Conservation (phyloP, 495 filamentous ascomycete species). For the Neurospora tetrasperma region DNA sequence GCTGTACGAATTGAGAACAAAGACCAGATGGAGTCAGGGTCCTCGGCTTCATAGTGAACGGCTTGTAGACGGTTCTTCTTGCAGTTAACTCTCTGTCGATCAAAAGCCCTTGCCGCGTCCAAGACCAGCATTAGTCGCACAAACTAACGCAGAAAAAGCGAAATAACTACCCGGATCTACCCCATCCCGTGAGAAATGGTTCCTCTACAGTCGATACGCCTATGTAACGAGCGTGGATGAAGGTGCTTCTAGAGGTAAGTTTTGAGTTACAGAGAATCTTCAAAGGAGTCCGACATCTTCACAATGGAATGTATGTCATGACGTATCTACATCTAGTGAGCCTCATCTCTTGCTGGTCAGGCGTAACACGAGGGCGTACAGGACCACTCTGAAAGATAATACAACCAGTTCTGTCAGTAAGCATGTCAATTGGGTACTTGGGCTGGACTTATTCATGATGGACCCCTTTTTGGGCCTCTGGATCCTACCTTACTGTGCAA, state of each 20-base stretch:
- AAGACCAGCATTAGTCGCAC: background rate
- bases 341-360: background rate
- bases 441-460: background rate
- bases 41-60: background rate
- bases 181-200: background rate
- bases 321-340: background rate
- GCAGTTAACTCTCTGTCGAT: background rate
- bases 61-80: background rate
- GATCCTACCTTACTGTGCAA: background rate
- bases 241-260: background rate
- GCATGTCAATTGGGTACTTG: background rate
- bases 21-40: background rate
- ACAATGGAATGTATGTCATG: background rate
- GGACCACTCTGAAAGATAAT: background rate
- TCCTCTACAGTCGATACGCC: background rate
- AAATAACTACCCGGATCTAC: background rate
- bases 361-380: background rate
- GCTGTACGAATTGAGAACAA: background rate
- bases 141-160: background rate
- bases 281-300: background rate
- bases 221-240: background rate
- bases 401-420: background rate
- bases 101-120: background rate
- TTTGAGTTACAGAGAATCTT: background rate
- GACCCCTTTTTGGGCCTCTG: background rate